Conservation (phyloP, 2,329 filamentous ascomycete species). For the Aspergillus unguis region DNA sequence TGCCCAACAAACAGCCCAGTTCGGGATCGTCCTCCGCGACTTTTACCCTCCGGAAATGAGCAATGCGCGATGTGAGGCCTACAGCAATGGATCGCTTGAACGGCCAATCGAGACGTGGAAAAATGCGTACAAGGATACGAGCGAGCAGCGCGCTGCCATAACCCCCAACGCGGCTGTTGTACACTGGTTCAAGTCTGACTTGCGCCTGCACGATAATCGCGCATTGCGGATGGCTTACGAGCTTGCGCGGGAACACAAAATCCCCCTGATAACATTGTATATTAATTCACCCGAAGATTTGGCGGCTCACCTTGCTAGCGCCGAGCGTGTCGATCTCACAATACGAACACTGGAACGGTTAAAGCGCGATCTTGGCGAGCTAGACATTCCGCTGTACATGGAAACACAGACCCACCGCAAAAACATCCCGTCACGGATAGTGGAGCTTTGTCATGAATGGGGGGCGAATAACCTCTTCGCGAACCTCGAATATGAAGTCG, state of each 20-base stretch:
- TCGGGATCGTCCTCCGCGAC: constrained; percentile 66
- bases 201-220: constrained; percentile 71
- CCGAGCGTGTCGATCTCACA: constrained; percentile 74
- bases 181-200: constrained; percentile 88
- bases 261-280: constrained; percentile 74
- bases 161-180: constrained; percentile 62
- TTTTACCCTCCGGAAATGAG: constrained; percentile 87
- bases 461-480: constrained; percentile 70
- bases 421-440: constrained; percentile 58
- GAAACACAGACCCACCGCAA: constrained; percentile 67
- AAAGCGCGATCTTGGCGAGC: constrained; percentile 61
- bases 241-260: constrained; percentile 62
- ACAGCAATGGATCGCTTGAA: constrained; percentile 65
- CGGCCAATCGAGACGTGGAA: constrained; percentile 70
- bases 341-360: constrained; percentile 67
- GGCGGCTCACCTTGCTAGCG: constrained; percentile 71
- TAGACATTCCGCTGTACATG: constrained; percentile 75
- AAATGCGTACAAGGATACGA: constrained; percentile 60
- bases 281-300: constrained; percentile 80
- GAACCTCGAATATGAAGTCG: constrained; percentile 89
- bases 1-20: constrained; percentile 43
- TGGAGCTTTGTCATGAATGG: constrained; percentile 68
- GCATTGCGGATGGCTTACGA: constrained; percentile 64
- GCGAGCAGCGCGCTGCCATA: constrained; percentile 51
- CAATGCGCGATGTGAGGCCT: constrained; percentile 71